phyloP scores from a whole-genome alignment of 73 alveolate species.

The Paramecium sexaurelia region DNA sequence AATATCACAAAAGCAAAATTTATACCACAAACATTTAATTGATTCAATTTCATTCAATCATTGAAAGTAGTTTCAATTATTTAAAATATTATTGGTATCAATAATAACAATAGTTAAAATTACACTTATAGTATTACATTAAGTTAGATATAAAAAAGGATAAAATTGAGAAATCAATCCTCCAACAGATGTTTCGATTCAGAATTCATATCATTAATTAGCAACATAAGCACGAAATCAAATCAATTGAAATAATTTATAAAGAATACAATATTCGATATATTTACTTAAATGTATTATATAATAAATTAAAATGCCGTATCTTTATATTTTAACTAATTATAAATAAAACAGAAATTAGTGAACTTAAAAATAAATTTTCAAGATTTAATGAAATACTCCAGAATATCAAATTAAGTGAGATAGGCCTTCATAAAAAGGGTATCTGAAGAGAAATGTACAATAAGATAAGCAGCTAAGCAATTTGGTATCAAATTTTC shows the following conservation, averaged over 20 bases:
- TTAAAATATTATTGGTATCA: neutral
- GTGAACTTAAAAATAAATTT: neutral
- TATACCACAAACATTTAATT: neutral
- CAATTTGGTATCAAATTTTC: conserved; percentile 57
- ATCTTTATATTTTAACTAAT: neutral
- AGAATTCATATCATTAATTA: neutral
- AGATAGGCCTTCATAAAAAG: neutral
- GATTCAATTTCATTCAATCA: neutral
- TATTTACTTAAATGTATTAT: neutral
- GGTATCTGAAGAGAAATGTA: conserved; percentile 5
- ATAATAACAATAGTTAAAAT: neutral
- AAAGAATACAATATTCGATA: neutral
- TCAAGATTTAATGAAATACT: neutral
- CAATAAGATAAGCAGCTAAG: conserved; percentile 56
- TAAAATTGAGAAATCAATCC: neutral
- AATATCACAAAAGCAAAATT: neutral
- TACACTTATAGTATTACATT: neutral
- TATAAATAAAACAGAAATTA: neutral
- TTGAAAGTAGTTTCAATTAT: neutral
- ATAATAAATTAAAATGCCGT: neutral
- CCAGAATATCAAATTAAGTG: neutral
- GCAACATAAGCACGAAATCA: neutral
- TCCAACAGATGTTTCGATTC: neutral
- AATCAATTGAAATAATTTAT: neutral
- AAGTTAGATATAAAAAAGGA: neutral